Conservation (phyloP, 345 rosid species). For the Jatropha curcas region DNA sequence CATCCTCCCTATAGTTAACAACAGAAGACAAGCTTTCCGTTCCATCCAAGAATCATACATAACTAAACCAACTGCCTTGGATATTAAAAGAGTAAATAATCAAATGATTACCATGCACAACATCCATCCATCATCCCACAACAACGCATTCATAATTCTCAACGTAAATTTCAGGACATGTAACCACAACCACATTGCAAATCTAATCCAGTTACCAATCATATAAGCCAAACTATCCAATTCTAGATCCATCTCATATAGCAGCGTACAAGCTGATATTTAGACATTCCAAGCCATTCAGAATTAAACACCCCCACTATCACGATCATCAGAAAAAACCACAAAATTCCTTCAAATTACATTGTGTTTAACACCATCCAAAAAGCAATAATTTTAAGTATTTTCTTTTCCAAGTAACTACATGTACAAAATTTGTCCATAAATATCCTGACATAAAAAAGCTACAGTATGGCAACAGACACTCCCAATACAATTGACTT, state of each 20-base stretch:
- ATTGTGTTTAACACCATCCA: constrained; percentile 31
- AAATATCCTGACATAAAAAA: constrained; percentile 40
- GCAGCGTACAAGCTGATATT: constrained; percentile 14
- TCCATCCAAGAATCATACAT: background rate
- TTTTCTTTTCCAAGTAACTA: constrained; percentile 23
- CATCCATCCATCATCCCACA: constrained; percentile 17
- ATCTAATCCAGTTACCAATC: constrained; percentile 28
- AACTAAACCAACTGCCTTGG: constrained; percentile 18
- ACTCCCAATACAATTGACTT: constrained; percentile 39
- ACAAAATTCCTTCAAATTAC: constrained; percentile 26
- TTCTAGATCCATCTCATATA: constrained; percentile 37
- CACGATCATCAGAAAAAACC: constrained; percentile 23
- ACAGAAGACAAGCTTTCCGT: background rate
- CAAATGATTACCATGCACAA: constrained; percentile 13
- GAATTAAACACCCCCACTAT: constrained; percentile 18
- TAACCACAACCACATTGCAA: constrained; percentile 16
- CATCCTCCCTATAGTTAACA: background rate
- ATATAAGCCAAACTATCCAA: constrained; percentile 33
- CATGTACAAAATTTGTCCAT: constrained; percentile 50
- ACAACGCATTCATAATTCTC: background rate
- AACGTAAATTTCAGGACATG: constrained; percentile 11
- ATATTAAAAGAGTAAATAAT: constrained; percentile 2
- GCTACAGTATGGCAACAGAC: constrained; percentile 48
- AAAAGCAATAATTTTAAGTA: constrained; percentile 21
- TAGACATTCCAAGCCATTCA: constrained; percentile 33